Evolutionary conservation across 2,329 filamentous ascomycete species (phyloP).

Genomic region (Sclerotinia minor): DNA sequence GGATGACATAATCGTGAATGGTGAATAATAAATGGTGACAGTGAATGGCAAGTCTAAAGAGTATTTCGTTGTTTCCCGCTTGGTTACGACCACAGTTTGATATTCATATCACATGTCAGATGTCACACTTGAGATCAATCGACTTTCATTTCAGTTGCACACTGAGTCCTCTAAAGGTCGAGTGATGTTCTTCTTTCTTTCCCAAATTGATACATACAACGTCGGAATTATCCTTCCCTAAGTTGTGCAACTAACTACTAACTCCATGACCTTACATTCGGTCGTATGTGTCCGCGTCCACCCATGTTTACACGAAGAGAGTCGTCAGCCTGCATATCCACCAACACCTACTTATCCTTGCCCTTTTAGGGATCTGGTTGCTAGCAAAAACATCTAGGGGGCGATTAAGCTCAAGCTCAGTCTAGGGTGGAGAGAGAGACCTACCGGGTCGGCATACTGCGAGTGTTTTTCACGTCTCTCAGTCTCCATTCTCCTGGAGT

Average conservation of each 20-base stretch:
- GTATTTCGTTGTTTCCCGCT: neutral
- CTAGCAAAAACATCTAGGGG: neutral
- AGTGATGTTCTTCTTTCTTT: slow-evolving; percentile 7
- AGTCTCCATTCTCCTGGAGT: slow-evolving; percentile 8
- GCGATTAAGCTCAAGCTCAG: neutral
- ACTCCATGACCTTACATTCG: neutral
- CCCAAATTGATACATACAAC: too few relatives aligned
- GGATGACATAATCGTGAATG: neutral
- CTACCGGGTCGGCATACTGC: neutral
- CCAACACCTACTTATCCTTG: slow-evolving; percentile 2
- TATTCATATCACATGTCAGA: neutral
- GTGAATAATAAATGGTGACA: too few relatives aligned
- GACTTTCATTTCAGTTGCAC: neutral
- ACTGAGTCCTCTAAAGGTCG: neutral
- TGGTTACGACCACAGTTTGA: slow-evolving; percentile 1
- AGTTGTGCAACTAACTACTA: neutral
- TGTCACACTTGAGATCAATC: neutral
- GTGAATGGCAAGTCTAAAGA: neutral
- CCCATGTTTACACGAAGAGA: neutral
- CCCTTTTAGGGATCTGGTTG: neutral
- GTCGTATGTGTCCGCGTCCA: slow-evolving; percentile 7
- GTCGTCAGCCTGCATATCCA: slow-evolving; percentile 7
- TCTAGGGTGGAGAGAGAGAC: neutral
- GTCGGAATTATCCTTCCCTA: neutral
- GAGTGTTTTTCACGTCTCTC: slow-evolving; percentile 6